Evolutionary conservation across 2,329 filamentous ascomycete genomes (phyloP), one percentile per base, ranked within the genome.

Genomic region (Cladophialophora psammophila): DNA sequence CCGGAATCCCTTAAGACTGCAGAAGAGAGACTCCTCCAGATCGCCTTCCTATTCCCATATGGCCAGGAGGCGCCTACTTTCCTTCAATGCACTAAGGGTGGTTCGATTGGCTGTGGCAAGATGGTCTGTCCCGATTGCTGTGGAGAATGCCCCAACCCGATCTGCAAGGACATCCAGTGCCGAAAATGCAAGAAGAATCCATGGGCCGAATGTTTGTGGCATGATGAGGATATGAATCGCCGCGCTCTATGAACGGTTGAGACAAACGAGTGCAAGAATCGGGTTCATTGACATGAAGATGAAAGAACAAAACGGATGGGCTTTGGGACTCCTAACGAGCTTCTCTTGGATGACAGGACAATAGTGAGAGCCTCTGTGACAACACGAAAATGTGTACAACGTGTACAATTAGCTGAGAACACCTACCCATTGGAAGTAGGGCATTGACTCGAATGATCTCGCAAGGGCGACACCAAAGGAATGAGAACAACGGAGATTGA

Each of bases 111-210:
- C 10, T 78, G 75, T 67, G 77, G 72, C 54, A 71, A 72, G 55
- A 72, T 73, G 65, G 75, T 78, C 12, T 79, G 78, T 64, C 74
- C 76, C 1, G 67, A 73, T 34, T 79, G 77, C 67, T 78, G 76
- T 68, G 76, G 78, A 9, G 67, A 72, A 15, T 80, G 78, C 65
- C 76, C 77, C 4, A 71, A 72, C 35, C 68, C 72, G 32, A 67
- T 74, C 32, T 80, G 78, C 64, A 67, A 67, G 20, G 76, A 79
- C 66, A 71, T 78, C 26, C 74, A 76, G 58, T 80, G 78, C 69
- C 75, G 72, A 71, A 73, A 74, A 15, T 79, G 78, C 72, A 78
- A 78, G 65, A 65, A 71, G 13, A 64, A 76, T 59, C 74, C 75
- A 20, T 78, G 76, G 76, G 70, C 58, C 31, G 64, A 67, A 15